These are phyloP conservation scores for Lolium rigidum DNA, from an alignment of 176 grass and related monocot genomes.

Conservation along the genomic window DNA sequence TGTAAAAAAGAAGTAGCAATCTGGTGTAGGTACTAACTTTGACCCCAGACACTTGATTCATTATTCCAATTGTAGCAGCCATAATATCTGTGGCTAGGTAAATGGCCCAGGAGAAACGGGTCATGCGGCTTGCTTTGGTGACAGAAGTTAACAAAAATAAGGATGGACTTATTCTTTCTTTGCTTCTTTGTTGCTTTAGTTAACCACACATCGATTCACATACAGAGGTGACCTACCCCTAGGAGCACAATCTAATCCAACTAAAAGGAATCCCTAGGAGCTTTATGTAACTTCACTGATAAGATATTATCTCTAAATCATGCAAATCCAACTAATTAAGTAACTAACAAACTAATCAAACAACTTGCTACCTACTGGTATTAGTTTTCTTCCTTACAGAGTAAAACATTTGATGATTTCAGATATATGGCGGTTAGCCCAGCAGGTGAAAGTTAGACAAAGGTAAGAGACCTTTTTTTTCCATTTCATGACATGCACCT, in stretches of 20 bases:
- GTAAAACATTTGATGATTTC: slow-evolving; percentile 49
- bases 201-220: background rate
- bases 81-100: background rate
- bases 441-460: slow-evolving; percentile 95
- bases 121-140: background rate
- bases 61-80: background rate
- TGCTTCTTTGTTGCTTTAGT: background rate
- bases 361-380: background rate
- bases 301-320: background rate
- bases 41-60: background rate
- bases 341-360: background rate
- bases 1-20: background rate
- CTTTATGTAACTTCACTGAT: background rate
- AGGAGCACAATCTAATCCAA: background rate
- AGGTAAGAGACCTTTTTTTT: slow-evolving; percentile 56
- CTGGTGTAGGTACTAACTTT: background rate
- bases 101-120: background rate
- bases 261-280: background rate
- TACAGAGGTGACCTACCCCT: background rate
- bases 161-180: background rate
- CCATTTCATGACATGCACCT: background rate
- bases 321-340: background rate
- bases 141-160: background rate
- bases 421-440: slow-evolving; percentile 92
- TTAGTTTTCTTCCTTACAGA: slow-evolving; percentile 33